Conservation (phyloP, 805 yeast species). For the Lachancea waltii region DNA sequence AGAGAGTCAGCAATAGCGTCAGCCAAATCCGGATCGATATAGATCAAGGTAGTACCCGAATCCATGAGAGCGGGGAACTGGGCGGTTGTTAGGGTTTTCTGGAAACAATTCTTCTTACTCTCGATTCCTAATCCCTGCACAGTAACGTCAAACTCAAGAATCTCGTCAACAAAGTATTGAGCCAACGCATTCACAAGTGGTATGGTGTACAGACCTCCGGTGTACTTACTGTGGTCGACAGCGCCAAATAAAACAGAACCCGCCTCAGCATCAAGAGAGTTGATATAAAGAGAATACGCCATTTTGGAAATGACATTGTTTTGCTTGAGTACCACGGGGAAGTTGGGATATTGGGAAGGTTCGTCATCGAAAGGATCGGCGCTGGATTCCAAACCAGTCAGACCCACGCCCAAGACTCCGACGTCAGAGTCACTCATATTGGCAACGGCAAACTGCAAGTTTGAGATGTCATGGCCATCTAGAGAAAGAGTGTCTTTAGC, state of each 20-base stretch:
- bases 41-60: conserved; percentile 51
- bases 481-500: conserved; percentile 55
- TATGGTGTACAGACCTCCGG: conserved; percentile 41
- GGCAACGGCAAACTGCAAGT: conserved; percentile 63
- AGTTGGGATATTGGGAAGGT: conserved; percentile 43
- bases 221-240: conserved; percentile 47
- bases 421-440: conserved; percentile 46
- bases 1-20: conserved; percentile 28
- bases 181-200: conserved; percentile 43
- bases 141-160: conserved; percentile 44
- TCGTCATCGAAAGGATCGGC: conserved; percentile 22
- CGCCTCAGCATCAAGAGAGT: conserved; percentile 31
- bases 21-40: conserved; percentile 36
- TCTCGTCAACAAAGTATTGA: conserved; percentile 14
- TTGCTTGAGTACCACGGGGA: conserved; percentile 50
- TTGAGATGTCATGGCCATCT: conserved; percentile 40
- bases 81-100: conserved; percentile 19
- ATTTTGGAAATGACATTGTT: conserved; percentile 46
- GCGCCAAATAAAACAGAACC: conserved; percentile 63
- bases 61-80: conserved; percentile 42
- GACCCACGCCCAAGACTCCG: conserved; percentile 68
- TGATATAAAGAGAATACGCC: conserved; percentile 54
- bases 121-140: conserved; percentile 36
- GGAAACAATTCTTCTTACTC: conserved; percentile 14
- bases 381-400: conserved; percentile 51